Conservation (phyloP, 2,329 filamentous ascomycete species). For the Diaporthe caulivora region DNA sequence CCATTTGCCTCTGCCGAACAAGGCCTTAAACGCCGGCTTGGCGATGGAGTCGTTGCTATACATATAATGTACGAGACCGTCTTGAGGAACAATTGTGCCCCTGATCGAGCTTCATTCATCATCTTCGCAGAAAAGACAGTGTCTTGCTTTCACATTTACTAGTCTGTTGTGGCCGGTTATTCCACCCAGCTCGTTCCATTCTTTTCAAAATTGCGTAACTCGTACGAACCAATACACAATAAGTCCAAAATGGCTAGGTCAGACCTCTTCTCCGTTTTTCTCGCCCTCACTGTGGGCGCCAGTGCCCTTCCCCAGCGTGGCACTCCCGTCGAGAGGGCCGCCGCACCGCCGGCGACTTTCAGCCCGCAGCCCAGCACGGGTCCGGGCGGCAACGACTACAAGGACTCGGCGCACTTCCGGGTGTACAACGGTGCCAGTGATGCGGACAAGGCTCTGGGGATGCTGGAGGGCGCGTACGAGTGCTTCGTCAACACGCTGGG, state of each 20-base stretch:
- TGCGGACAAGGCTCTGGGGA: constrained; percentile 50
- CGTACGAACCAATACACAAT: background rate
- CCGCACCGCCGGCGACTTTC: constrained; percentile 3
- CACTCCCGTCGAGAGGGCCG: constrained; percentile 10
- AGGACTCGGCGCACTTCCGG: constrained; percentile 56
- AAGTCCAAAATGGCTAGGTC: background rate
- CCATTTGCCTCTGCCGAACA: background rate
- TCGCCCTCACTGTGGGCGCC: constrained; percentile 3
- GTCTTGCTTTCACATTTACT: constrained; percentile 1
- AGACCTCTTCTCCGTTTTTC: constrained; percentile 16
- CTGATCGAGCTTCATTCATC: background rate
- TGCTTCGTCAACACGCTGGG: constrained; percentile 50
- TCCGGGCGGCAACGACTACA: constrained; percentile 48
- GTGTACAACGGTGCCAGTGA: constrained; percentile 50
- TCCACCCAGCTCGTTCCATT: constrained; percentile 1
- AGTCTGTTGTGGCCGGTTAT: background rate
- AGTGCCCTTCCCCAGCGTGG: background rate
- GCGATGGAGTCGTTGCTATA: constrained; percentile 19
- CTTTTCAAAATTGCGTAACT: background rate
- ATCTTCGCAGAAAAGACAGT: background rate
- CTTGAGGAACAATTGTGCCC: background rate
- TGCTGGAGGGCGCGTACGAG: constrained; percentile 59
- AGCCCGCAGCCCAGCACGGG: constrained; percentile 39
- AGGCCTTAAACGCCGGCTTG: background rate
- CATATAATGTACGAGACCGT: background rate